phyloP scores from a whole-genome alignment of 2,329 filamentous ascomycete species.

The Dactylellina haptotyla region DNA sequence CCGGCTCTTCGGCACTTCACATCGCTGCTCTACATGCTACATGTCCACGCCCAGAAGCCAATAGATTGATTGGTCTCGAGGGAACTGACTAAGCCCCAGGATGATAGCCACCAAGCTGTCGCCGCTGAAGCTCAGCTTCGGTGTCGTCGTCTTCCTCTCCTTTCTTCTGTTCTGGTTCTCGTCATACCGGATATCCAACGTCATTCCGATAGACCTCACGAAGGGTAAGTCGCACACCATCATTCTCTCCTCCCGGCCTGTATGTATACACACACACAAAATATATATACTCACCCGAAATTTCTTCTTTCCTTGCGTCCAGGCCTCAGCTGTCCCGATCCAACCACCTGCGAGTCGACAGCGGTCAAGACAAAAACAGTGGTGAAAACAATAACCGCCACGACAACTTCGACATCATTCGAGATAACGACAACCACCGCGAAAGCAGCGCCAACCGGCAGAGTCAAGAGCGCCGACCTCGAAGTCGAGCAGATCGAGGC shows the following conservation, averaged over 20 bases:
- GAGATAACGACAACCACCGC: too few species aligned
- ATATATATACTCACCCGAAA: not conserved
- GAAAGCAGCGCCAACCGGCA: not conserved
- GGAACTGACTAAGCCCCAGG: too few species aligned
- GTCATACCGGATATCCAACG: constrained; percentile 30
- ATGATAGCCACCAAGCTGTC: constrained; percentile 18
- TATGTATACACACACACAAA: not conserved
- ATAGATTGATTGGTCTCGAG: too few species aligned
- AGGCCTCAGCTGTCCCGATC: not conserved
- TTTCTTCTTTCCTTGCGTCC: not conserved
- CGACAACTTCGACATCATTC: not conserved
- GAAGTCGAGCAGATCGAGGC: constrained; percentile 49
- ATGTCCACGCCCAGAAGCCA: too few species aligned
- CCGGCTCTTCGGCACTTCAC: too few species aligned
- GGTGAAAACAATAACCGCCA: not conserved
- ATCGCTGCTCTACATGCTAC: too few species aligned
- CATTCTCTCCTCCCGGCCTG: not conserved
- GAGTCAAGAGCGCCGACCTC: constrained; percentile 15
- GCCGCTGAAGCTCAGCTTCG: constrained; percentile 24
- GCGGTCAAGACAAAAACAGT: not conserved
- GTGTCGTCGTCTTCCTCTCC: constrained; percentile 22
- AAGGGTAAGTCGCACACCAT: constrained; percentile 10
- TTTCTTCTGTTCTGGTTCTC: constrained; percentile 28
- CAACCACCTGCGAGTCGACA: not conserved
- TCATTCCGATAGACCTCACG: constrained; percentile 8